Base-by-base conservation (phyloP, 441 rosid genomes). In the Euphorbia corollata region DNA sequence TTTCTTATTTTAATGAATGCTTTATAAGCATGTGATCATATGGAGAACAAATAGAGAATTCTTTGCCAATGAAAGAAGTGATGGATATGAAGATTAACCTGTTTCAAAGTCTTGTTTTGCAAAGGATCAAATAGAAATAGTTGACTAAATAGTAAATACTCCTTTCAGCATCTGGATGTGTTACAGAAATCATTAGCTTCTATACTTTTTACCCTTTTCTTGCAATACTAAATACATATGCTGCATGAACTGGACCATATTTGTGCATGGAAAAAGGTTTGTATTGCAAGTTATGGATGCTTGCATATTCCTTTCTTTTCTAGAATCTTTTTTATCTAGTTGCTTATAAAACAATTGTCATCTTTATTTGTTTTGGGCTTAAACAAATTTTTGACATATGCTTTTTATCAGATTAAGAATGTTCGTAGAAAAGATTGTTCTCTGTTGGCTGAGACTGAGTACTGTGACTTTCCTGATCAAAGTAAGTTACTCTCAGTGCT, bases 391-490 rank as follows among this genome's bases (percentile, higher is more conserved):
- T 10, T 22, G 7, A 12, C 45, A 45, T 24, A 41, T 32, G 2
- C 12, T 59, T 45, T 55, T 34, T 19, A 47, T 58, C 71, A 90
- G 97, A 86, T 88, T 68, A 70, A 18, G 62, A 65, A 72, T 27
- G 69, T 78, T 70, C 2, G 45, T 27, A 10, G 6, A 36, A 79
- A 12, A 78, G 59, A 34, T 11, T 53, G 24, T 48, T 61, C 48
- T 5, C 15, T 65, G 16, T 8, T 9, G 50, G 61, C 63, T 64
- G 57, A 62, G 10, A 19, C 85, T 75, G 73, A 87, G 65, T 91
- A 78, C 75, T 47, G 59, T 67, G 92, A 87, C 70, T 91, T 72
- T 77, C 88, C 96, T 2, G 95, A 82, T 61, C 87, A 91, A 79
- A 75, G 96, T 91, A 70, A 75, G 86, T 78, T 57, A 27, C 60